Base-by-base conservation (phyloP, 2,329 filamentous ascomycete species). In the Monilinia fructicola region DNA sequence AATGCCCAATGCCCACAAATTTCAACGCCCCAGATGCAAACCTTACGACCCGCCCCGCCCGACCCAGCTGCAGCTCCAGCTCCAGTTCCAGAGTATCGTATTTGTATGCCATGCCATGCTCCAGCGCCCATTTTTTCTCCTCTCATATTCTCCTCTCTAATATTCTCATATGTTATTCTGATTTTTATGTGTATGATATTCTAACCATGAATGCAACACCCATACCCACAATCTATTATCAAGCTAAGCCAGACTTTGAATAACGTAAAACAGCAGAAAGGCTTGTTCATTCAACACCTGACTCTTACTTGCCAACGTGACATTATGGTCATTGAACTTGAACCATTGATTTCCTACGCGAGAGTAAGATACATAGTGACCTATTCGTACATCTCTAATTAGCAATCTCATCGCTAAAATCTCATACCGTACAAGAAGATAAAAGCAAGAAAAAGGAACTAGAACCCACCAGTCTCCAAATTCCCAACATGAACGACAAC, bases 401-500 rank as follows among this genome's bases (percentile, higher is more conserved):
- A 5, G 89, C 90, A 67, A 94, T 90, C 31, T 61, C 4, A 50
- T 40, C 31, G 42, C 18, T 35, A 31, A 40, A 7, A 28, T 63
- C 11, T 40, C 23, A 16, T 14, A 31, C n/a, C 0, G 23, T 1
- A 11, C 3, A 4, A 14, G 28, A 14, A 38, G 11, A 31, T 1
- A 11, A 9, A 4, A 14, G 28, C 21, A 38, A 18, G 40, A 62
- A 9, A 6, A 54, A 56, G 21, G 28, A 48, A 48, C 23, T 28
- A 9, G 38, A 46, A 46, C 74, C 70, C 70, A 79, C 79, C 94
- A 1, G 92, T 93, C 73, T 97, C 93, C 67, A 97, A 90, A 77
- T 94, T 92, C 62, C 94, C 94, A 68, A 96, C 91, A 75, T 98
- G 94, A 50, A 97, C 93, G 28, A 98, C 90, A 3, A 97, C 93